These are phyloP conservation scores for Trichophyton verrucosum DNA, from an alignment of 2,329 filamentous ascomycete species.

Conservation along the genomic window DNA sequence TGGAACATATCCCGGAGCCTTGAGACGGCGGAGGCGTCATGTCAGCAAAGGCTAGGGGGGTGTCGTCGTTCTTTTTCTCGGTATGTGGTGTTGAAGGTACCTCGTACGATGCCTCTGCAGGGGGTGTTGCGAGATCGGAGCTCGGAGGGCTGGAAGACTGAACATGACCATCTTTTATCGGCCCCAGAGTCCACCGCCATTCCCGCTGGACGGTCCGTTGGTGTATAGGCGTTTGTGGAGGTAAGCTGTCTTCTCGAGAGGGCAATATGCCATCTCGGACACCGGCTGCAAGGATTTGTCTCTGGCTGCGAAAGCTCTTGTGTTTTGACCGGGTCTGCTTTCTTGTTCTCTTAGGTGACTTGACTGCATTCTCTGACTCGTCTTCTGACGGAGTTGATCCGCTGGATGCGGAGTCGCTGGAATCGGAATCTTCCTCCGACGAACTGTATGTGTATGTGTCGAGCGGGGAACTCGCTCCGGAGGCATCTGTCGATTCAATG, in stretches of 20 bases:
- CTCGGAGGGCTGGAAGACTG: conserved; percentile 3
- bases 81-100: neutral
- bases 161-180: conserved; percentile 22
- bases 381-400: conserved; percentile 24
- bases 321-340: conserved; percentile 8
- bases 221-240: conserved; percentile 38
- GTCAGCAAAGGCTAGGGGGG: neutral
- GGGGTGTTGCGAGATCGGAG: neutral
- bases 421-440: conserved; percentile 18
- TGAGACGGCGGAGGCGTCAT: neutral
- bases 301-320: conserved; percentile 10
- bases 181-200: conserved; percentile 47
- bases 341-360: conserved; percentile 8
- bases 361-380: conserved; percentile 15
- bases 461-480: conserved; percentile 12
- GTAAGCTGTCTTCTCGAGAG: conserved; percentile 22
- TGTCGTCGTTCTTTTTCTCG: neutral
- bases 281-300: conserved; percentile 30
- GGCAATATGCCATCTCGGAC: conserved; percentile 26
- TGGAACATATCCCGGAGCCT: neutral
- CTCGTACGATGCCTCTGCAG: neutral
- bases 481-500: conserved; percentile 21
- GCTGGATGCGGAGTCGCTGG: conserved; percentile 19
- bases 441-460: conserved; percentile 15
- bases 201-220: conserved; percentile 42